Evolutionary conservation across 192 early-diverging fungal genomes (phyloP), one percentile per base, ranked within the genome.

Genomic region (Linnemannia zychae): DNA sequence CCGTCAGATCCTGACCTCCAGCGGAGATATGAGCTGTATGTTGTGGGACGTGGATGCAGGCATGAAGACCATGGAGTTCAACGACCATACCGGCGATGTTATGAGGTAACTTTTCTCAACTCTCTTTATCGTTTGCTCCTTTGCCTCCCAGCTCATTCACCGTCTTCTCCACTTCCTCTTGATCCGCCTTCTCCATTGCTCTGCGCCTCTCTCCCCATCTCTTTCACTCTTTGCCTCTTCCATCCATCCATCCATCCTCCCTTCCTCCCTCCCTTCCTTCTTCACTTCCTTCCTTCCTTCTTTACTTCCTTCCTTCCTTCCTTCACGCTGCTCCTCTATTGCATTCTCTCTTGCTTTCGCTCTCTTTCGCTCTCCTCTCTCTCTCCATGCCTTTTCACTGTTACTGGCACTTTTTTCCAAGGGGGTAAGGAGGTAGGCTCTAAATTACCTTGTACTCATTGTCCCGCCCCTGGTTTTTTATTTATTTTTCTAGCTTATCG

Each of bases 21-120:
- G 97, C 68, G 99, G 99, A 46, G 99, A 99, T 88, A 99, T 99
- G 98, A 96, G 94, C 74, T 99, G 98, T 89, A 99, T 99, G 95
- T 93, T 99, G 47, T 99, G 99, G 99, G 99, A 99, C 90, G 97
- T 99, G 79, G 99, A 99, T 89, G 97, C 99, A 1, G 99, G 99
- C 53, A 93, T 98, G 85, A 99, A 99, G 90, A 95, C 94, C 48
- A 93, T 96, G 84, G 98, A 99, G 88, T 99, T 99, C 81, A 97
- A 91, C 79, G 99, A 99, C 88, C 99, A 99, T 84, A 97, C 96
- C 5, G 98, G 97, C 65, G 99, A 99, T 87, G 99, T 99, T 60
- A 99, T 99, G 99, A 97, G 91, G 91, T 92, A 87, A 20, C 24
- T 2, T 28, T 28, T 53, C 28, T 15, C 28, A 4, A 13, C 31